Base-by-base conservation (phyloP, 305 asterid genomes). In the Rubia tinctorum region DNA sequence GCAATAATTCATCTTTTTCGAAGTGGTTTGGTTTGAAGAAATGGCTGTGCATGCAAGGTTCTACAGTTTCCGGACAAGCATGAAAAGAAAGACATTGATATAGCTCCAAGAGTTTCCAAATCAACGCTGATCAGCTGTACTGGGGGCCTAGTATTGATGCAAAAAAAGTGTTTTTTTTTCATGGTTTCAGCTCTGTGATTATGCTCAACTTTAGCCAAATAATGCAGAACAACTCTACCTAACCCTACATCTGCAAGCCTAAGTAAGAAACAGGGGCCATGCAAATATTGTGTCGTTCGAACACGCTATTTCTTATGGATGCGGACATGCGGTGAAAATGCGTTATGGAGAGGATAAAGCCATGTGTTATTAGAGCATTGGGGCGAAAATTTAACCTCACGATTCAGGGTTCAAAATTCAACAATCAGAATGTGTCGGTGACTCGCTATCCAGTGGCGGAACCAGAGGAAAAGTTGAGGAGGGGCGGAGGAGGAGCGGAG, bases 1-100 rank as follows among this genome's bases (percentile, higher is more conserved):
- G 72, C 66, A 75, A 72, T 61, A 49, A 42, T 72, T 42, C 55
- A 42, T 68, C 42, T 30, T 63, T 30, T 63, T 7, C 65, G 18
- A 10, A 75, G 56, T 68, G 56, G 73, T 63, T 44, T 12, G 42
- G 18, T 62, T 59, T 34, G 7, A 22, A 25, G 61, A 47, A 58
- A 39, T 39, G 51, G 60, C 66, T 25, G 7, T 56, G 27, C 22
- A 7, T 18, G 37, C 20, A 30, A 22, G 7, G 39, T 15, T 56
- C 13, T 47, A 22, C n/a, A 37, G n/a, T 62, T 42, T 40, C 5
- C 15, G 7, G 10, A 15, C 47, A 74, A 14, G 39, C 68, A 6
- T 17, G 63, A 14, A 30, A 45, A 13, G 40, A 14, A 56, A 18
- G 18, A 61, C 55, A 13, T 20, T 59, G 55, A 51, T n/a, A 69